Evolutionary conservation across 164 flowering plant genomes (phyloP), one percentile per base, ranked within the genome.

Genomic region (Umbilicus rupestris): DNA sequence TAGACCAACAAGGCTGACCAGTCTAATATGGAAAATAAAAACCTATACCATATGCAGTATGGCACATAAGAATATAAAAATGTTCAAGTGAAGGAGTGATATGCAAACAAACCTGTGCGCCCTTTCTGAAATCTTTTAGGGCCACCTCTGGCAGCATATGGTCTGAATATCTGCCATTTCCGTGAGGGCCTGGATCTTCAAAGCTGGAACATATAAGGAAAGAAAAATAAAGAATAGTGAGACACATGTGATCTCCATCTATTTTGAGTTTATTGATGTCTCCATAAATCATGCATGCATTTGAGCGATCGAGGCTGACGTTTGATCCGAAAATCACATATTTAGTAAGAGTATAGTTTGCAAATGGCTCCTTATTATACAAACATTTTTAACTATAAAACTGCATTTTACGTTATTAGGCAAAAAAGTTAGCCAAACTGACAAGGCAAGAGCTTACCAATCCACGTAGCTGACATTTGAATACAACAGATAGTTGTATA

Each of bases 181-280:
- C 99, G 83, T 83, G 96, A 19, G 97, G 97, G 62, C 99, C 99
- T 72, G 95, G 97, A 87, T 95, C 99, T 73, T 80, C 79, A 75
- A 92, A 95, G 81, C 99, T 95, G 79, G 63, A 64, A 63, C 63
- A 66, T 69, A 58, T 16, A 67, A 59, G 45, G 22, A 46, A 52
- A 3, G 47, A 33, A 29, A 16, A 62, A n/a, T 37, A 41, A 12
- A 12, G 24, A 52, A 63, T 9, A 63, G 35, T 3, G 14, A 66
- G 31, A 64, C 11, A 30, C 60, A 69, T 44, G 29, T 64, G 26
- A 3, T 3, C 9, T 63, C 46, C 9, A 26, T 55, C 7, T 14
- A 33, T 26, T n/a, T 26, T n/a, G 33, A 55, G 60, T 29, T 28
- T 33, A 55, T 30, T 28, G 60, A 11, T 28, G 35, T 7, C 57